Evolutionary conservation across 2,329 filamentous ascomycete genomes (phyloP).

Genomic region (Magnaporthiopsis rhizophila): DNA sequence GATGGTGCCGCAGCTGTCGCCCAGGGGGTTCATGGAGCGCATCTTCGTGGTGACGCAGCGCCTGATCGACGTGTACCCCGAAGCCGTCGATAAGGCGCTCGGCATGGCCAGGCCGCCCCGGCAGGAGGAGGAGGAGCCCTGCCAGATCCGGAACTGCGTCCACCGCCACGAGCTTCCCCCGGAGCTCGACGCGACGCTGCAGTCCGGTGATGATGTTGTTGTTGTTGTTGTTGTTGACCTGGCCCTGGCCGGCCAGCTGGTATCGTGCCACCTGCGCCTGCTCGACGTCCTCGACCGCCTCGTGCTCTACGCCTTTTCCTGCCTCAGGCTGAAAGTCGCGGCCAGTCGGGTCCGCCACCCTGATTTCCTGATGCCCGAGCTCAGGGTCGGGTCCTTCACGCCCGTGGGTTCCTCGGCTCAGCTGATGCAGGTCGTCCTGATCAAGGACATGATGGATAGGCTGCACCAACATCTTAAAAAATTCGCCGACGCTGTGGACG

Average conservation of each 20-base stretch:
- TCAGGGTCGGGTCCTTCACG: conserved; percentile 31
- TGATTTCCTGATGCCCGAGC: conserved; percentile 28
- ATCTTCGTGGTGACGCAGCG: conserved; percentile 24
- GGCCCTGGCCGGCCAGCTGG: conserved; percentile 27
- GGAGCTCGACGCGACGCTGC: conserved; percentile 9
- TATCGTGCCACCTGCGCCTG: conserved; percentile 29
- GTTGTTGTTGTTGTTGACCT: conserved; percentile 19
- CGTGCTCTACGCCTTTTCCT: conserved; percentile 22
- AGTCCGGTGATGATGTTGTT: neutral
- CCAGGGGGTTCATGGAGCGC: neutral
- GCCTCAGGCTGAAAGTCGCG: conserved; percentile 21
- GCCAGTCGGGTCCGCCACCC: conserved; percentile 21
- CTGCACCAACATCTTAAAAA: conserved; percentile 11
- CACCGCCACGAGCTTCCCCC: conserved; percentile 18
- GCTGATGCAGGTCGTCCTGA: conserved; percentile 23
- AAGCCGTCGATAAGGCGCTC: conserved; percentile 16
- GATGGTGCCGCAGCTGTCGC: neutral
- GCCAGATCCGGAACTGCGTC: conserved; percentile 25
- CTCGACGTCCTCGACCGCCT: conserved; percentile 29
- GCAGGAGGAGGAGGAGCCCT: conserved; percentile 11
- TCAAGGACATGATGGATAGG: conserved; percentile 22
- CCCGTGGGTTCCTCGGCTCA: conserved; percentile 24
- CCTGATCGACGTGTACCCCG: conserved; percentile 27
- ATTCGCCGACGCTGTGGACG: neutral
- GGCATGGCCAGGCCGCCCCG: neutral